Evolutionary conservation across 768 basidiomycete species (phyloP).

Genomic region (Leccinum imitatum): DNA sequence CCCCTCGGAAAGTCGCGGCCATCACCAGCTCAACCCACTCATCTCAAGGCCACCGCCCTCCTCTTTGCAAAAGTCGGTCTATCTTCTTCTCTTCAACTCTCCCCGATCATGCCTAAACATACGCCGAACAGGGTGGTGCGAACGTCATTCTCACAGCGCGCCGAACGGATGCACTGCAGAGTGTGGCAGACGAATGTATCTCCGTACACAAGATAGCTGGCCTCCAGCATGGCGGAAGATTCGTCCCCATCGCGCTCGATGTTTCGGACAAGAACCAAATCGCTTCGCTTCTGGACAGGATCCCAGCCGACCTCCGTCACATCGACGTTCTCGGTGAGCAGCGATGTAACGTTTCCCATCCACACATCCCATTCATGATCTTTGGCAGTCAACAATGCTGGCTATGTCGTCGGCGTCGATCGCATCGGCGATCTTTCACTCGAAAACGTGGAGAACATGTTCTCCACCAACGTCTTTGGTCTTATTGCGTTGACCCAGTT

Average conservation of each 20-base stretch:
- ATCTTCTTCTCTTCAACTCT: background rate
- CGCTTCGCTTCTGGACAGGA: slow-evolving; percentile 63
- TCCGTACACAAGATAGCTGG: slow-evolving; percentile 74
- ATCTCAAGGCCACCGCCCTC: slow-evolving; percentile 72
- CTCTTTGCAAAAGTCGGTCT: slow-evolving; percentile 78
- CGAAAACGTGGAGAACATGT: slow-evolving; percentile 80
- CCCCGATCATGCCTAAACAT: background rate
- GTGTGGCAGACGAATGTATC: slow-evolving; percentile 65
- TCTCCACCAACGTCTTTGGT: slow-evolving; percentile 79
- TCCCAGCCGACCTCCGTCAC: slow-evolving; percentile 66
- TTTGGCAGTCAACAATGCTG: slow-evolving; percentile 70
- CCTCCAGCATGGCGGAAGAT: slow-evolving; percentile 72
- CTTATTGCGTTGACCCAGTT: slow-evolving; percentile 83
- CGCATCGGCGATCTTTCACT: slow-evolving; percentile 80
- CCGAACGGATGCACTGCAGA: slow-evolving; percentile 66
- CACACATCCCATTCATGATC: background rate
- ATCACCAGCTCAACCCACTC: background rate
- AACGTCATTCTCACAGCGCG: slow-evolving; percentile 87
- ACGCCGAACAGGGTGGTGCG: slow-evolving; percentile 63
- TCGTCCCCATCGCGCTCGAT: slow-evolving; percentile 72
- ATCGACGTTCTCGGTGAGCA: slow-evolving; percentile 81
- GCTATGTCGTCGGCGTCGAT: slow-evolving; percentile 87
- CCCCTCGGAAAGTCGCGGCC: background rate
- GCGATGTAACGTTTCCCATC: background rate
- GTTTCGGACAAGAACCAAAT: slow-evolving; percentile 76